Base-by-base conservation (phyloP, 805 yeast genomes). In the Candida andamanensis region DNA sequence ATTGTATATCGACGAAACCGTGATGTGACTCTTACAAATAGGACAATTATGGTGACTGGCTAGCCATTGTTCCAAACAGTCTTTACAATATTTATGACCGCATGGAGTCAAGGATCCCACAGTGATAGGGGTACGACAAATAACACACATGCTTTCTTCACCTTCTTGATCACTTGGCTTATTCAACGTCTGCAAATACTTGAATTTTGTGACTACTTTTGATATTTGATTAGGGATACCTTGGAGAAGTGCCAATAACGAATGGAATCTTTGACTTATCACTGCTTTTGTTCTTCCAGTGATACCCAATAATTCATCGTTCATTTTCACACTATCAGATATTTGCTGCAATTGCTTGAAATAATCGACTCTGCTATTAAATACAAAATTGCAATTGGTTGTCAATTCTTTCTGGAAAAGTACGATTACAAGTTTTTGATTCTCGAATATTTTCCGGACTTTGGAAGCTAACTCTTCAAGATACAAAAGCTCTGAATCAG, bases 71-170 rank as follows among this genome's bases (percentile, higher is more conserved):
- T 60, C 68, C 22, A 92, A 63, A 54, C 98, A 92, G 1, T 74
- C 83, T 36, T 76, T 73, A 52, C 98, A 92, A 50, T 82, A 92
- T 44, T 78, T 78, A 56, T 92, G 98, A 0, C 97, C 97, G 67
- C 98, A 92, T 7, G 77, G 77, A 0, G 95, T 81, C 35, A 92
- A 62, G 0, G 92, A 72, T 0, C 98, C 98, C 24, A 77, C 65
- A 3, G 73, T 63, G 30, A 87, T 85, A 2, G 72, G 52, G 4
- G 78, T 69, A 14, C 82, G 74, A 52, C 98, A 92, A 39, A 92
- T 89, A 19, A 79, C 72, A 55, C 98, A 92, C 13, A 69, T 56
- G 33, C 68, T 51, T 7, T 66, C 74, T 6, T 67, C 69, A 7
- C 58, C 60, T 9, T 42, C 47, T 8, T n/a, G 28, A 17, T 18